These are phyloP conservation scores for Fusarium mexicanum DNA, from an alignment of 2,329 filamentous ascomycete species.

Conservation along the genomic window DNA sequence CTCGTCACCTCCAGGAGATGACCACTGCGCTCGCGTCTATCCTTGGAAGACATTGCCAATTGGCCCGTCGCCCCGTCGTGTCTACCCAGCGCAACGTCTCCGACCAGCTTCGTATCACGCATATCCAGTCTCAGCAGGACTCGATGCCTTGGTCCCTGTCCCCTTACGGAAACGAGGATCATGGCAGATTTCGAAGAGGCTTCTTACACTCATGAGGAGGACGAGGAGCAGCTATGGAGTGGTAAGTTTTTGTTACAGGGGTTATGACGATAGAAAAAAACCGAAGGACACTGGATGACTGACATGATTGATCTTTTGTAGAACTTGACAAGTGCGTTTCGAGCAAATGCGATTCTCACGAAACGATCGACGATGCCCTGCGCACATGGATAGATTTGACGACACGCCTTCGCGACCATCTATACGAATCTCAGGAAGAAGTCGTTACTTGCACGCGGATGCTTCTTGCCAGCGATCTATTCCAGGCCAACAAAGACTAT, in stretches of 20 bases:
- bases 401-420: conserved; percentile 78
- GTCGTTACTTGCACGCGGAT: conserved; percentile 82
- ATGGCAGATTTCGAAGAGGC: conserved; percentile 71
- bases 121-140: conserved; percentile 34
- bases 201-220: conserved; percentile 76
- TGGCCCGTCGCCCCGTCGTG: conserved; percentile 27
- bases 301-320: conserved; percentile 41
- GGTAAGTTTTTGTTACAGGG: conserved; percentile 60
- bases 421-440: conserved; percentile 80
- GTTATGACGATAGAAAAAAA: neutral
- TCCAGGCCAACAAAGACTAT: conserved; percentile 80
- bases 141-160: conserved; percentile 49
- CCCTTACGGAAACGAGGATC: conserved; percentile 46
- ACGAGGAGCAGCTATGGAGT: conserved; percentile 89
- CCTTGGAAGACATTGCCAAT: conserved; percentile 30
- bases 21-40: conserved; percentile 23
- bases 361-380: conserved; percentile 82
- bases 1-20: conserved; percentile 34
- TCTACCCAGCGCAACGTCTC: conserved; percentile 13
- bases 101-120: conserved; percentile 6
- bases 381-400: conserved; percentile 85
- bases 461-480: conserved; percentile 80
- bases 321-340: conserved; percentile 60
- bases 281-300: conserved; percentile 18
- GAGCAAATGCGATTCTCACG: conserved; percentile 60